Evolutionary conservation across 176 grass and related monocot genomes (phyloP), one percentile per base, ranked within the genome.

Genomic region (Ensete ventricosum): DNA sequence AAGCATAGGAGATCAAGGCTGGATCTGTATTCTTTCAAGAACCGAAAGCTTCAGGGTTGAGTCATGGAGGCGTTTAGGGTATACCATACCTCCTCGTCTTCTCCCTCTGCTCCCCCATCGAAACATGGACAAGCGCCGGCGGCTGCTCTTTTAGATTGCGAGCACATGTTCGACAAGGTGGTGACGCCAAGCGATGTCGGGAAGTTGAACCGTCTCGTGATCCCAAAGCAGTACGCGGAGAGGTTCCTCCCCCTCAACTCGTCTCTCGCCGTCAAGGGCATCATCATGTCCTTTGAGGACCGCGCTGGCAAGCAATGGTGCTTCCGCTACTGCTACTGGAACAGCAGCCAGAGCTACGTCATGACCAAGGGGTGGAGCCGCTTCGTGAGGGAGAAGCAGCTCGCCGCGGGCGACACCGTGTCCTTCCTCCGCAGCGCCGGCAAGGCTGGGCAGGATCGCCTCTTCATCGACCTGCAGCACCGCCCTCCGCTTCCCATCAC

Each of bases 301-400:
- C 16, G 7, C 14, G 19, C 17, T 19, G 19, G 59, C n/a, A 17
- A 22, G 59, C 59, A 19, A 9, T 62, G 59, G 59, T 62, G 34
- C 34, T 43, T 43, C 34, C 34, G 34, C 34, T 43, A 43, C 34
- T 43, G 3, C 34, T 96, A 91, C 75, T 96, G 92, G 92, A 92
- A 87, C 80, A 96, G 92, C 74, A 96, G 92, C 80, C 92, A 96
- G 84, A 96, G 93, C 85, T 96, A 96, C 71, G 93, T 96, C 53
- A 84, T 96, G 29, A 96, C 93, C 53, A 96, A 92, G 67, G 93
- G 93, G 0, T 96, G 93, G 93, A 96, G 93, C 83, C 87, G 85
- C 11, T 96, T 91, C 80, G 92, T 96, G 52, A 50, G 85, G 82
- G 92, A 91, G 83, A 96, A 91, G 80, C 81, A 79, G 1, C 86